Evolutionary conservation across 1,284 basidiomycete genomes (phyloP).

Genomic region (Ustilago cynodontis): DNA sequence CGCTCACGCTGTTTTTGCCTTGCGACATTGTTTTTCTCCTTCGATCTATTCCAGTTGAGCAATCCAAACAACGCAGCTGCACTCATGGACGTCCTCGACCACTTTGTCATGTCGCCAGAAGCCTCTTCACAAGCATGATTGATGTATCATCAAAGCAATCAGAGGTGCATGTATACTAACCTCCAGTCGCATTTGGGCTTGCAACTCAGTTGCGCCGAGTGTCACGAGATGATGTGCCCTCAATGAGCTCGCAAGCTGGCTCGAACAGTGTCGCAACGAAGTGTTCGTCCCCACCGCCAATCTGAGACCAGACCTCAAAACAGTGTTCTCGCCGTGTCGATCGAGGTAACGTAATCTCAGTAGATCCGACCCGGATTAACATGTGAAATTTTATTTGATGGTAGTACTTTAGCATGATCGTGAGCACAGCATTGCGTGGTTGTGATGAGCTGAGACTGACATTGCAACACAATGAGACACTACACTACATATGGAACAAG

Average conservation of each 20-base stretch:
- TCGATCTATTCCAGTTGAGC: constrained; percentile 32
- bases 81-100: constrained; percentile 51
- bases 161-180: background rate
- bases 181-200: too few relatives aligned
- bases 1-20: background rate
- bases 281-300: background rate
- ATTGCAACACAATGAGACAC: too few relatives aligned
- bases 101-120: constrained; percentile 33
- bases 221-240: too few relatives aligned
- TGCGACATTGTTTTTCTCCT: background rate
- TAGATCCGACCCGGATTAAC: too few relatives aligned
- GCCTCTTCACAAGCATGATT: constrained; percentile 19
- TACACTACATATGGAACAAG: too few relatives aligned
- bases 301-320: background rate
- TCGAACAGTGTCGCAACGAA: too few relatives aligned
- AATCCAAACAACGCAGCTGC: constrained; percentile 52
- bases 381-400: too few relatives aligned
- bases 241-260: too few relatives aligned
- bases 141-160: constrained; percentile 1
- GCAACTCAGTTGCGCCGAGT: too few relatives aligned
- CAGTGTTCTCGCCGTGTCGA: background rate
- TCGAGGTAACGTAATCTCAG: background rate
- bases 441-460: too few relatives aligned
- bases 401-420: too few relatives aligned
- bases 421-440: too few relatives aligned